Evolutionary conservation across 2,329 filamentous ascomycete genomes (phyloP), one percentile per base, ranked within the genome.

Genomic region (Penicillium sp.): DNA sequence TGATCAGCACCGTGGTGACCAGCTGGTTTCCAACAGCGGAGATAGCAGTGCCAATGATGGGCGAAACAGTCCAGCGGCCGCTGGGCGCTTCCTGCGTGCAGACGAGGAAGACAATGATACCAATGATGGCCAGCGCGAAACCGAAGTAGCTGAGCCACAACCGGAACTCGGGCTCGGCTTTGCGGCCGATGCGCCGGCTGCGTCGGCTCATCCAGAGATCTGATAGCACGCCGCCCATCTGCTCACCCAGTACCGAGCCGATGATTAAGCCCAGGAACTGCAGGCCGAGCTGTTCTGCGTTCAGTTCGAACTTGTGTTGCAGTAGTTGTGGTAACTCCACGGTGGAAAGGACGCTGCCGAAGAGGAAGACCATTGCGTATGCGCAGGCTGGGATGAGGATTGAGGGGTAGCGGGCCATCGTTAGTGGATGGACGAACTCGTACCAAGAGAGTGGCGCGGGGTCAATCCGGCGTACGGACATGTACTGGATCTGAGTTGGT

Each of bases 261-360:
- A 84, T 72, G 43, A 85, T 80, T 16, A 82, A 66, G 11, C 76
- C 76, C 3, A 83, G 64, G 61, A 81, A 81, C 53, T 84, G 80
- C 4, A 84, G 71, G 0, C 81, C 81, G 11, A 83, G 69, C 53
- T 83, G 76, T 63, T 84, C 75, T 0, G 78, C 62, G 60, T 81
- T 79, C 66, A 84, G 75, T 3, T 72, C 74, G 49, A 81, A 86
- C 53, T 78, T 79, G 34, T 73, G 64, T 4, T 75, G 71, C 58
- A 82, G 79, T 4, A 84, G 69, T 46, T 81, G 76, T 0, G 81
- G 81, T 11, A 84, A 78, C 59, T 84, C 81, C 28, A 84, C 77
- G 0, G 79, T 80, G 39, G 77, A 65, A 55, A 83, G 68, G 30
- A 83, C 75, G 50, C 70, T 76, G 36, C 68, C 74, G 60, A 79